Conservation (phyloP, 2,329 filamentous ascomycete genomes). For the Zalaria obscura region DNA sequence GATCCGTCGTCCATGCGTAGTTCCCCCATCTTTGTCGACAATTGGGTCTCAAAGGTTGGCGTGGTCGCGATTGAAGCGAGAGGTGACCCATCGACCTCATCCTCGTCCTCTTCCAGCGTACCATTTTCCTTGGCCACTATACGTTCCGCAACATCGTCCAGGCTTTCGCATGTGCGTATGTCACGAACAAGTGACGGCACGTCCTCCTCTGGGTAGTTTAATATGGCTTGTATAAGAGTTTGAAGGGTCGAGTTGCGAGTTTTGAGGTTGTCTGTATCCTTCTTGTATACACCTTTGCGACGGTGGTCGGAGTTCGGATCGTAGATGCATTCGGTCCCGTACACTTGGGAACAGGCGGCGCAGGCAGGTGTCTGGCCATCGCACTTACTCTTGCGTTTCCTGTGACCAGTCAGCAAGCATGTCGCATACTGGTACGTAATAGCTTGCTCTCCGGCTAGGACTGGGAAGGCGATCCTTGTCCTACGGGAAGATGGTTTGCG, state of each 20-base stretch:
- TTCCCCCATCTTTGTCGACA: constrained; percentile 89
- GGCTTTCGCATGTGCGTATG: constrained; percentile 73
- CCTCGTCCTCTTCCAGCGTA: constrained; percentile 29
- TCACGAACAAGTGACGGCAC: constrained; percentile 67
- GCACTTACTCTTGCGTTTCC: constrained; percentile 39
- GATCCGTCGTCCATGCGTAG: constrained; percentile 75
- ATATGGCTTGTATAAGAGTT: constrained; percentile 80
- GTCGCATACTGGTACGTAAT: neutral
- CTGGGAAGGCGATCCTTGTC: neutral
- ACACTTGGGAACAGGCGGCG: constrained; percentile 90
- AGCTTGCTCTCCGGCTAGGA: neutral
- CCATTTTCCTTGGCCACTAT: constrained; percentile 41
- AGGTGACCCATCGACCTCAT: constrained; percentile 18
- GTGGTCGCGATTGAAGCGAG: constrained; percentile 22
- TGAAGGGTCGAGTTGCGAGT: constrained; percentile 78
- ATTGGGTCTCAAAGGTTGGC: constrained; percentile 54
- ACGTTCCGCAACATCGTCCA: constrained; percentile 49
- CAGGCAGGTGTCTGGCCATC: constrained; percentile 85
- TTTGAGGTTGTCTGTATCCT: constrained; percentile 79
- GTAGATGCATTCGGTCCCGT: constrained; percentile 81
- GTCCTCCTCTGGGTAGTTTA: constrained; percentile 82
- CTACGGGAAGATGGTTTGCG: constrained; percentile 9
- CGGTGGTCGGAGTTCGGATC: constrained; percentile 93
- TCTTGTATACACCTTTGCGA: constrained; percentile 91
- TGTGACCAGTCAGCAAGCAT: constrained; percentile 5